Evolutionary conservation across 2,329 filamentous ascomycete species (phyloP).

Genomic region (Neofusicoccum kwambonambiense): DNA sequence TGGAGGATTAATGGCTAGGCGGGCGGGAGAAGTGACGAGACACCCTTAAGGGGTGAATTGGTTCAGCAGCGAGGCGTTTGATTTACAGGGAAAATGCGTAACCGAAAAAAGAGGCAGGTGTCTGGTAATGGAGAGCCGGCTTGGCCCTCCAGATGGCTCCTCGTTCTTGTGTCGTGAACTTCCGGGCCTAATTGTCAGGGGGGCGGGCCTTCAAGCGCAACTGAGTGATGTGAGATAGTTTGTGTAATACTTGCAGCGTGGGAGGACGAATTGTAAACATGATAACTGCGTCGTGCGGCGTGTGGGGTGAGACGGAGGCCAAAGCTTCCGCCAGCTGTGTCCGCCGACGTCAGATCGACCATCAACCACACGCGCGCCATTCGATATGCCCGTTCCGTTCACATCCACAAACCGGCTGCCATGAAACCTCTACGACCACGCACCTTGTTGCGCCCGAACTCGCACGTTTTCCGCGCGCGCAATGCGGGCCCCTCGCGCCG

Average conservation of each 20-base stretch:
- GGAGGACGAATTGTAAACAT: too few relatives aligned
- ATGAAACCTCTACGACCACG: background rate
- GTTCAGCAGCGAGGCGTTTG: constrained; percentile 1
- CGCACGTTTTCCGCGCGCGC: background rate
- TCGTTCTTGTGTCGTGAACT: too few relatives aligned
- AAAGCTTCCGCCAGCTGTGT: background rate
- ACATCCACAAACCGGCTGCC: background rate
- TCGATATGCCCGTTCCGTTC: background rate
- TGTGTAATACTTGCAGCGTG: too few relatives aligned
- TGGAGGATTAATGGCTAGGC: constrained; percentile 19
- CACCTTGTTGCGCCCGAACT: background rate
- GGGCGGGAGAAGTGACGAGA: background rate
- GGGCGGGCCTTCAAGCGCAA: too few relatives aligned
- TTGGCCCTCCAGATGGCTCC: too few relatives aligned
- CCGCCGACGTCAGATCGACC: background rate
- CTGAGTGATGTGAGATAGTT: too few relatives aligned
- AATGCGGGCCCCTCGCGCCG: background rate
- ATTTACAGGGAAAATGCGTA: background rate
- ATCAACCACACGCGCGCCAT: background rate
- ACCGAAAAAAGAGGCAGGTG: background rate
- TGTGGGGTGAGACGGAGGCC: too few relatives aligned
- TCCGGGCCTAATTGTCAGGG: too few relatives aligned
- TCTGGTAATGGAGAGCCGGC: background rate
- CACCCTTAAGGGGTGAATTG: background rate
- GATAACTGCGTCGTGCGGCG: too few relatives aligned